phyloP scores from a whole-genome alignment of 1,284 basidiomycete genomes.

The Cutaneotrichosporon dermatis region DNA sequence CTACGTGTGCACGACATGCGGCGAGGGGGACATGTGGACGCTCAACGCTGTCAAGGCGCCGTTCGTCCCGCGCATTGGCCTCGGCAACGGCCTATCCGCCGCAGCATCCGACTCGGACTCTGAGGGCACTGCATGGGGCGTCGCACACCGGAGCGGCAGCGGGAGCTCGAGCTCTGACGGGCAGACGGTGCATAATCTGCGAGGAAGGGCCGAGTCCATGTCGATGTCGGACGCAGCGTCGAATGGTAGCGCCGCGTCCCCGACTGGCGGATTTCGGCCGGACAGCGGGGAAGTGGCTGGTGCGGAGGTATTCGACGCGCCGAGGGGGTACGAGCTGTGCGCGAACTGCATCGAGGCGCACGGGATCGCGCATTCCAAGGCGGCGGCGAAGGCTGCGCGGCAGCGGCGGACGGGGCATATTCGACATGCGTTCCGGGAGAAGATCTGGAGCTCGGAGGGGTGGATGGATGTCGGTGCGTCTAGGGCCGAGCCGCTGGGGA shows the following conservation, averaged over 20 bases:
- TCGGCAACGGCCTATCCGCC: too few species aligned
- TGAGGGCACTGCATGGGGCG: conserved; percentile 17
- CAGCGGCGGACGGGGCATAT: conserved; percentile 53
- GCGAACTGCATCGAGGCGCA: conserved; percentile 67
- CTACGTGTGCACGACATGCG: conserved; percentile 80
- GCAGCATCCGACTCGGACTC: not conserved
- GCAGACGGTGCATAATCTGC: conserved; percentile 23
- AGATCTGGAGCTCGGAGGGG: conserved; percentile 70
- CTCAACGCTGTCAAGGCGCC: conserved; percentile 31
- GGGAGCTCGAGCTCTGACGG: not conserved
- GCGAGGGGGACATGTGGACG: conserved; percentile 56
- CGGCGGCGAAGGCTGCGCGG: conserved; percentile 26
- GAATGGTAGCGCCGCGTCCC: conserved; percentile 16
- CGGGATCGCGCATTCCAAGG: conserved; percentile 66
- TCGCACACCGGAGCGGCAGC: not conserved
- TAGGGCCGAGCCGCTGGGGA: too few species aligned
- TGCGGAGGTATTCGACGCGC: not conserved
- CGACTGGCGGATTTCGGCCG: too few species aligned
- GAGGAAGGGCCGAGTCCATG: conserved; percentile 20
- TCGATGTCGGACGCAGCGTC: conserved; percentile 17
- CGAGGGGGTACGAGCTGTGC: conserved; percentile 76
- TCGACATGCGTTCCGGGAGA: conserved; percentile 77
- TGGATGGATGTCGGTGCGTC: conserved; percentile 81
- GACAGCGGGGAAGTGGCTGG: too few species aligned
- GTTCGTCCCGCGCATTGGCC: conserved; percentile 11